These are phyloP conservation scores for Carallia brachiata DNA, from an alignment of 345 rosid species.

Conservation along the genomic window DNA sequence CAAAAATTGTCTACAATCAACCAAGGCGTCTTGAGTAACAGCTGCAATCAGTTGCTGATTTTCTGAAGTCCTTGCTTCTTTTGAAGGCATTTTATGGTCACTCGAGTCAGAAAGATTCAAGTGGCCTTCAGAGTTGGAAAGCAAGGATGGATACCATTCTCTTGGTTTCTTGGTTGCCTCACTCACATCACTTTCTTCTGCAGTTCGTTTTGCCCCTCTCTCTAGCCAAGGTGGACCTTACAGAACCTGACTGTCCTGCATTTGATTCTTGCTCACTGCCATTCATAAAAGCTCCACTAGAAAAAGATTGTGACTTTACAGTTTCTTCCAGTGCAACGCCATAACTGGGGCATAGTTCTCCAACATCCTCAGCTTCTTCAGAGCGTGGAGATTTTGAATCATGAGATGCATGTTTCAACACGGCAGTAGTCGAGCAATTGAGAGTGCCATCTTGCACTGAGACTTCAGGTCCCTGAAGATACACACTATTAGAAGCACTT, in stretches of 20 bases:
- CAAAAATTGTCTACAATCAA: conserved; percentile 28
- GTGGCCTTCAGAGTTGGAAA: conserved; percentile 30
- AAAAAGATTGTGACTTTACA: conserved; percentile 62
- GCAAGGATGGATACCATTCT: conserved; percentile 59
- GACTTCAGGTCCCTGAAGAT: conserved; percentile 30
- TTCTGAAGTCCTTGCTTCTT: conserved; percentile 31
- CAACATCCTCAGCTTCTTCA: conserved; percentile 34
- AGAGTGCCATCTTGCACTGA: conserved; percentile 34
- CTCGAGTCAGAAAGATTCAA: conserved; percentile 30
- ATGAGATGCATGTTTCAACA: conserved; percentile 22
- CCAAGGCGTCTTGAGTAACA: conserved; percentile 33
- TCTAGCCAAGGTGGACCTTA: conserved; percentile 50
- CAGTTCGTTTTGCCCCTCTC: conserved; percentile 66
- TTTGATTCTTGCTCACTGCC: conserved; percentile 41
- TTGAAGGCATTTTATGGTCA: conserved; percentile 26
- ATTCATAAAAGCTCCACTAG: conserved; percentile 40
- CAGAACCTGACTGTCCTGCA: conserved; percentile 38
- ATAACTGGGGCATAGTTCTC: conserved; percentile 33
- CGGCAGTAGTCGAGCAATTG: conserved; percentile 34
- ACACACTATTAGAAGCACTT: conserved; percentile 37
- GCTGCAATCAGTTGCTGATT: conserved; percentile 25
- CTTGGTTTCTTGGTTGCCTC: conserved; percentile 61
- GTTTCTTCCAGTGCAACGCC: conserved; percentile 44
- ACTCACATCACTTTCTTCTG: conserved; percentile 45
- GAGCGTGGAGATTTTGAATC: conserved; percentile 31